Base-by-base conservation (phyloP, 257 asterid genomes). In the Anisodus tanguticus region DNA sequence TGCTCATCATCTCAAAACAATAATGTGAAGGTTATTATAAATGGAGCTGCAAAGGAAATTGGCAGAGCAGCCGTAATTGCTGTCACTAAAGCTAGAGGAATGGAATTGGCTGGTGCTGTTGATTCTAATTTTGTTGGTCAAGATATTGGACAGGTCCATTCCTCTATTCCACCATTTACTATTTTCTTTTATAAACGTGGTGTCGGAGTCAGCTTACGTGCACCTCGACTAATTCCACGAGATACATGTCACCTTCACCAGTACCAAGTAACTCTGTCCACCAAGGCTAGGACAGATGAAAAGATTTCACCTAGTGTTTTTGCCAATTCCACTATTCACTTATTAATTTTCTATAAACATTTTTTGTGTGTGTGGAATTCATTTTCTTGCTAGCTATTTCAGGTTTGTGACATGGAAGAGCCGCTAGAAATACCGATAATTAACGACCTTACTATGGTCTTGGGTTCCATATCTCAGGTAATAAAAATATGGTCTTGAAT, bases 381-480 rank as follows among this genome's bases (percentile, higher is more conserved):
- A 53, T 8, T 54, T 54, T 11, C 6, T 47, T 62, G 82, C 53
- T 51, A 2, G 58, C 62, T 7, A 15, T 66, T 47, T 74, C 86
- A 92, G 96, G 93, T 95, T 9, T 94, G 98, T 88, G 97, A 81
- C 81, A 91, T 94, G 99, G 98, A 94, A 86, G 98, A 95, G 88
- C 88, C 95, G 70, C 79, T 95, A 91, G 98, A 94, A 84, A 88
- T 95, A 43, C 99, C 99, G 3, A 90, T 94, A 83, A 86, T 95
- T 12, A 95, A 86, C 82, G 99, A 95, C 89, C 92, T 95, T 45
- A 90, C 97, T 59, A 90, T 95, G 98, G 95, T 95, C 22, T 79
- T 95, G 76, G 98, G 97, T 69, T 95, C 98, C 35, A 90, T 95
- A 85, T 95, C 98, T 49, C 98, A 94, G 97, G 98, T 95, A 9